Conservation (phyloP, 257 asterid species). For the Prunella vulgaris region DNA sequence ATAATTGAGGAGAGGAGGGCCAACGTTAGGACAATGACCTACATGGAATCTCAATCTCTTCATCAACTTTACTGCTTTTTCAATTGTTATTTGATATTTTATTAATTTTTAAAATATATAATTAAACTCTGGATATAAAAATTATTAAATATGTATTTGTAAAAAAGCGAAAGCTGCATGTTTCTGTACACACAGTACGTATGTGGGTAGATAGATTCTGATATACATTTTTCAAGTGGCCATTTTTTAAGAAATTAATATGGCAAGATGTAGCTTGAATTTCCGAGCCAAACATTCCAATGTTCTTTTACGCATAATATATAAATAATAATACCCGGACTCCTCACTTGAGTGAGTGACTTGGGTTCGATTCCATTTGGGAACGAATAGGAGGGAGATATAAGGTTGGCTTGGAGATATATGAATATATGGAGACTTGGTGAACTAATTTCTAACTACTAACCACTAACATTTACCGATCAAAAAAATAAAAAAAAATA, state of each 20-base stretch:
- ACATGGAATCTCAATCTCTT: conserved; percentile 32
- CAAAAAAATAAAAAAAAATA: no score
- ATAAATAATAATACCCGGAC: no score
- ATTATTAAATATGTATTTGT: no score
- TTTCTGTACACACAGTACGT: conserved; percentile 5
- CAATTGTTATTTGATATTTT: not conserved
- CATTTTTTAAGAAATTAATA: not conserved
- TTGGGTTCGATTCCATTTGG: no score
- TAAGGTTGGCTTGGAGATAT: no score
- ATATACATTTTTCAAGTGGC: conserved; percentile 14
- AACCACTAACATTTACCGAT: no score
- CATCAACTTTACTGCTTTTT: conserved; percentile 3
- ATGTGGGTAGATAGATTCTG: conserved; percentile 15
- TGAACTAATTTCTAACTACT: no score
- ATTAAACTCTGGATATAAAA: not conserved
- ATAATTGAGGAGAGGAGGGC: conserved; percentile 18
- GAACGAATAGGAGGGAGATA: no score
- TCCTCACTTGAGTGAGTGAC: no score
- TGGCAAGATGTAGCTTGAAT: conserved; percentile 31
- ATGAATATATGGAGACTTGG: no score
- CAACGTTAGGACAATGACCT: conserved; percentile 22
- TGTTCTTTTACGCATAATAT: not conserved
- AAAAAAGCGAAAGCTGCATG: conserved; percentile 38
- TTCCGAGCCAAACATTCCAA: conserved; percentile 32
- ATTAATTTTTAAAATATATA: not conserved